Conservation (phyloP, 441 rosid genomes). For the Biscutella laevigata region DNA sequence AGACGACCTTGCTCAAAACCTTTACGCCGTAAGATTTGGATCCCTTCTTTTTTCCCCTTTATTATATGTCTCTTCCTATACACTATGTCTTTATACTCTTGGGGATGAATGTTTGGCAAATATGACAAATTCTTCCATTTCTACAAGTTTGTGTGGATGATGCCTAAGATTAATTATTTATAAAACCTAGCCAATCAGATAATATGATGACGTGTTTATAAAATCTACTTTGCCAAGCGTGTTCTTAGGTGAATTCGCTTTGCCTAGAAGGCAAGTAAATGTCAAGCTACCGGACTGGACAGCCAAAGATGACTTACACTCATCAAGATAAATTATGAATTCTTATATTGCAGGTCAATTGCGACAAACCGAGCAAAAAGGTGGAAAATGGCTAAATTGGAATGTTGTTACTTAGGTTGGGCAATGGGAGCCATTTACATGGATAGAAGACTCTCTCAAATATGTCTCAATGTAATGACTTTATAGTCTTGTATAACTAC, state of each 20-base stretch:
- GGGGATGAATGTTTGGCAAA: constrained; percentile 33
- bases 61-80: background rate
- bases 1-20: constrained; percentile 94
- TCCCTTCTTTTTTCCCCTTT: background rate
- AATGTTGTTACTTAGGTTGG: constrained; percentile 59
- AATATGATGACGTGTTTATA: background rate
- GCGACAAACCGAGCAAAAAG: no score
- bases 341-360: no score
- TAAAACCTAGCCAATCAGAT: constrained; percentile 97
- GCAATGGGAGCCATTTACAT: constrained; percentile 68
- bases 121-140: constrained; percentile 97
- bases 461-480: constrained; percentile 49
- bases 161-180: constrained; percentile 98
- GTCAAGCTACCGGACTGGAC: background rate
- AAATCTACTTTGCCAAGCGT: background rate
- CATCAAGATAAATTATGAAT: no score
- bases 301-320: no score
- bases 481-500: no score
- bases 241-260: background rate
- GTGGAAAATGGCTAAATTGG: constrained; percentile 34
- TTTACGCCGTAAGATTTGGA: constrained; percentile 75
- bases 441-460: constrained; percentile 80
- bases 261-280: no score
- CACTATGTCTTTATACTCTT: background rate
- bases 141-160: constrained; percentile 99